phyloP scores from a whole-genome alignment of 1,139 yeast genomes.

The Magnusiomyces paraingens region DNA sequence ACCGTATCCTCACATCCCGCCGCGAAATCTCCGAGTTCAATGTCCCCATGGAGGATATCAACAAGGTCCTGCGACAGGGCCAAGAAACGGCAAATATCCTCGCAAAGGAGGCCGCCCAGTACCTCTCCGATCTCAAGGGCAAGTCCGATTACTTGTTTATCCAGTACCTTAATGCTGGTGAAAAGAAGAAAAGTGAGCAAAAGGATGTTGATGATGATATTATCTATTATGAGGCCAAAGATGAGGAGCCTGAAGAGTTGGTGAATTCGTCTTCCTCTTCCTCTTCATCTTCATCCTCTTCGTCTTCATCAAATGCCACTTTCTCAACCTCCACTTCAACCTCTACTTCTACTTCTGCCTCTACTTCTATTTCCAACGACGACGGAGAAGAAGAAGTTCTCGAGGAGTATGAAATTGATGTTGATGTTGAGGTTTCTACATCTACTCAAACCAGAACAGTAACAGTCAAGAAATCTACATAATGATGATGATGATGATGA shows the following conservation, averaged over 20 bases:
- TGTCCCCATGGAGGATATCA: constrained; percentile 46
- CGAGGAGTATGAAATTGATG: too few relatives aligned
- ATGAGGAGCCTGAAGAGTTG: background rate
- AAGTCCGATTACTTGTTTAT: constrained; percentile 79
- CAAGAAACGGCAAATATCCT: constrained; percentile 55
- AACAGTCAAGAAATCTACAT: background rate
- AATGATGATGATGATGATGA: background rate
- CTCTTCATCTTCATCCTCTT: too few relatives aligned
- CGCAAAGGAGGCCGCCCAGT: constrained; percentile 64
- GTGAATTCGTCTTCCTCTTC: too few relatives aligned
- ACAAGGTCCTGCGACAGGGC: constrained; percentile 47
- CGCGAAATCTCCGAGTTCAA: constrained; percentile 49
- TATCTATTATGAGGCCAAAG: background rate
- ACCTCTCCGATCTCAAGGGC: constrained; percentile 65
- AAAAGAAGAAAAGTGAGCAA: constrained; percentile 9
- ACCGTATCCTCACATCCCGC: constrained; percentile 47
- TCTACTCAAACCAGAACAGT: too few relatives aligned
- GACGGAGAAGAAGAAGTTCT: too few relatives aligned
- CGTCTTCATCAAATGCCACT: too few relatives aligned
- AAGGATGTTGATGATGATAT: background rate
- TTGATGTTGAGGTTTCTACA: too few relatives aligned
- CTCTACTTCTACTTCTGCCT: background rate
- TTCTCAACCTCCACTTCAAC: background rate
- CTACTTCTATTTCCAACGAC: background rate
- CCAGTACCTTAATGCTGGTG: constrained; percentile 36